Conservation (phyloP, 2,329 filamentous ascomycete genomes). For the Westerdykella ornata region DNA sequence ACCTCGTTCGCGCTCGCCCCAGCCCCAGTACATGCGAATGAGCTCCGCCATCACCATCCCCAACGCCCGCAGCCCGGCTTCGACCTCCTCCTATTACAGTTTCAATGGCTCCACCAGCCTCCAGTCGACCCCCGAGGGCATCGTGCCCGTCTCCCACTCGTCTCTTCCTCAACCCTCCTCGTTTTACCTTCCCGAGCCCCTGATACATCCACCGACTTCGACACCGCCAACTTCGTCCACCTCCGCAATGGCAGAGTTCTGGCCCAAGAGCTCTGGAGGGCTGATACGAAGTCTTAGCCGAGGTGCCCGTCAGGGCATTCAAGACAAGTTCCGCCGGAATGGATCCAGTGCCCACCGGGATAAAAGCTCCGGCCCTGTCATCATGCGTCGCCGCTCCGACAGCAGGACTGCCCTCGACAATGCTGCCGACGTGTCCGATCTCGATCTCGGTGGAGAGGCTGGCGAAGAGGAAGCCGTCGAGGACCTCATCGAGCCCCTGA, state of each 20-base stretch:
- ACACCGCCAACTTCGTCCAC: slow-evolving; percentile 38
- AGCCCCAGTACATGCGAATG: slow-evolving; percentile 25
- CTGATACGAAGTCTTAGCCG: slow-evolving; percentile 82
- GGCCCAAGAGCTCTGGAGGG: slow-evolving; percentile 52
- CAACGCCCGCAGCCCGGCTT: slow-evolving; percentile 37
- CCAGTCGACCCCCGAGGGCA: slow-evolving; percentile 60
- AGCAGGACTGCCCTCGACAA: slow-evolving; percentile 64
- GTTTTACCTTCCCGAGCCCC: slow-evolving; percentile 68
- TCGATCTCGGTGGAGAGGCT: slow-evolving; percentile 52
- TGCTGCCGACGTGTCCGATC: slow-evolving; percentile 44
- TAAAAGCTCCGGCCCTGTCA: slow-evolving; percentile 80
- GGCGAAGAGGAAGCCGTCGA: slow-evolving; percentile 48
- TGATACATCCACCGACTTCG: slow-evolving; percentile 51
- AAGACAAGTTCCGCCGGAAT: slow-evolving; percentile 65
- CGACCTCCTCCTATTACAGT: slow-evolving; percentile 40
- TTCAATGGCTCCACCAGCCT: slow-evolving; percentile 53
- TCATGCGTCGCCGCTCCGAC: slow-evolving; percentile 80
- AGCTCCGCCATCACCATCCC: slow-evolving; percentile 31
- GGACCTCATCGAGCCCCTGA: slow-evolving; percentile 37
- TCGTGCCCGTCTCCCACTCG: slow-evolving; percentile 51
- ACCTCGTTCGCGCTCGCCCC: slow-evolving; percentile 25
- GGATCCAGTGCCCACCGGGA: slow-evolving; percentile 70
- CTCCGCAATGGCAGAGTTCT: slow-evolving; percentile 58
- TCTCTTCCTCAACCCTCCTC: slow-evolving; percentile 40
- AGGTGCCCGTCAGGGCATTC: slow-evolving; percentile 61